These are phyloP conservation scores for Curvularia eragrostidis DNA, from an alignment of 2,329 filamentous ascomycete species.

Conservation along the genomic window DNA sequence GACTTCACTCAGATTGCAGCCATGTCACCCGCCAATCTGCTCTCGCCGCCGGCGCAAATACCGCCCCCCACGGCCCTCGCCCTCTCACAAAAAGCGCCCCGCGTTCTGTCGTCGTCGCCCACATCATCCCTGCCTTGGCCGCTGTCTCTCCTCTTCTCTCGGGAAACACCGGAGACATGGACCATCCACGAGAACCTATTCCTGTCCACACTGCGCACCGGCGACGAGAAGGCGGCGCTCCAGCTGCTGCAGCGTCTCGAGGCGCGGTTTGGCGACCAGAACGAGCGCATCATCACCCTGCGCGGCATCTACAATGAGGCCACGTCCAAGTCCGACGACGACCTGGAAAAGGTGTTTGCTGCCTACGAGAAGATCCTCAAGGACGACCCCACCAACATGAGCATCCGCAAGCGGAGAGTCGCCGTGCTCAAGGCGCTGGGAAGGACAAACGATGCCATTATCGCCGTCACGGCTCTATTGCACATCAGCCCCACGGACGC, in stretches of 20 bases:
- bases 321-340: slow-evolving; percentile 69
- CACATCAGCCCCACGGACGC: slow-evolving; percentile 87
- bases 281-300: slow-evolving; percentile 86
- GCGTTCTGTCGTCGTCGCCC: slow-evolving; percentile 47
- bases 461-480: slow-evolving; percentile 75
- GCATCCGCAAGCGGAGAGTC: slow-evolving; percentile 82
- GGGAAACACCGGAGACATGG: slow-evolving; percentile 83
- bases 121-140: slow-evolving; percentile 57
- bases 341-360: slow-evolving; percentile 72
- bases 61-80: slow-evolving; percentile 51
- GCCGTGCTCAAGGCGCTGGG: slow-evolving; percentile 79
- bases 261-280: slow-evolving; percentile 79
- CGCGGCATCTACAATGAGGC: slow-evolving; percentile 86
- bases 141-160: slow-evolving; percentile 58
- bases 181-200: slow-evolving; percentile 85
- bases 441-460: slow-evolving; percentile 73
- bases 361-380: slow-evolving; percentile 79
- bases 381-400: slow-evolving; percentile 79
- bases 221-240: slow-evolving; percentile 79
- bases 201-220: slow-evolving; percentile 80
- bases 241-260: slow-evolving; percentile 77
- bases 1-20: slow-evolving; percentile 12
- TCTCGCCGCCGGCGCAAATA: slow-evolving; percentile 51
- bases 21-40: slow-evolving; percentile 48
- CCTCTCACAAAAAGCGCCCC: slow-evolving; percentile 57